A percentile compares a stretch with the other conserved stretches of the same genome.
Evolutionary conservation across 352 stramenopile genomes (phyloP).

Genomic region (Globisporangium nagaii): DNA sequence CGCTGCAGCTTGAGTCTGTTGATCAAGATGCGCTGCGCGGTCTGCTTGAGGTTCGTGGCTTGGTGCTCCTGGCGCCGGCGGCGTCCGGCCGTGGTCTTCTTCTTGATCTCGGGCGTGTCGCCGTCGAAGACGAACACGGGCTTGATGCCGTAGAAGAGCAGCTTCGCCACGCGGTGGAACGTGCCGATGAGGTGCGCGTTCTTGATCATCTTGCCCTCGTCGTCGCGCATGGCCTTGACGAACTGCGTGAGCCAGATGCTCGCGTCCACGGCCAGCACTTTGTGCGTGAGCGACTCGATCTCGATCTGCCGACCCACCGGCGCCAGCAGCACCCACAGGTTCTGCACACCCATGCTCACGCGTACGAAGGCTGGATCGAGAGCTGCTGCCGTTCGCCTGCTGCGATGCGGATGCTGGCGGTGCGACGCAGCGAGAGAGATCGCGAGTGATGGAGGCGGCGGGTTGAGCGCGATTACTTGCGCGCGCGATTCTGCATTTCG

Average conservation of each 20-base stretch:
- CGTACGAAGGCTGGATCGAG: background rate
- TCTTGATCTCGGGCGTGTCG: conserved; percentile 96
- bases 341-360: conserved; percentile 95
- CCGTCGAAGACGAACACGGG: conserved; percentile 99
- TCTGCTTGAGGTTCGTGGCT: conserved; percentile 84
- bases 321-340: conserved; percentile 96
- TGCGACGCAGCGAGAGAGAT: background rate
- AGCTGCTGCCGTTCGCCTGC: background rate
- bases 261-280: conserved; percentile 97
- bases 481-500: conserved; percentile 4
- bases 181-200: conserved; percentile 95
- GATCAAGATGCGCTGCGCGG: conserved; percentile 93
- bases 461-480: background rate
- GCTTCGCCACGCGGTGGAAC: conserved; percentile 91
- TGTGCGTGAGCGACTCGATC: conserved; percentile 95
- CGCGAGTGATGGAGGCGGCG: too few species aligned
- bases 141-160: conserved; percentile 95
- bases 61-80: conserved; percentile 66
- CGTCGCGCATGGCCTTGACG: conserved; percentile 97
- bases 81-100: conserved; percentile 66
- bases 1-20: conserved; percentile 75
- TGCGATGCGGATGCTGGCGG: background rate
- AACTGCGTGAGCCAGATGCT: conserved; percentile 99
- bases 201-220: conserved; percentile 91
- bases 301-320: conserved; percentile 95